These are phyloP conservation scores for Mucor velutinosus DNA, from an alignment of 371 early-diverging fungal species.

Conservation along the genomic window DNA sequence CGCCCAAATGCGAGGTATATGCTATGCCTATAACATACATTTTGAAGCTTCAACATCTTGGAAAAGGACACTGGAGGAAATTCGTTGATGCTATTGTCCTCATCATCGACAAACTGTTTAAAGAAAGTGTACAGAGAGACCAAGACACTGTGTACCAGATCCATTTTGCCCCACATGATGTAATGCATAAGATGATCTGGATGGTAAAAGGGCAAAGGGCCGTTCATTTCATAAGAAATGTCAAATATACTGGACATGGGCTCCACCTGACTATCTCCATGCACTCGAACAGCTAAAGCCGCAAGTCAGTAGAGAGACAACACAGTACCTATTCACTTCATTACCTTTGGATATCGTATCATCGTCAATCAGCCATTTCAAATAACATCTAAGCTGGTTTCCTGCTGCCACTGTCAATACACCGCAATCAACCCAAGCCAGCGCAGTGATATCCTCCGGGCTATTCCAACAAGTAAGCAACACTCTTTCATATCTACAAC, in stretches of 20 bases:
- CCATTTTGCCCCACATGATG: constrained; percentile 79
- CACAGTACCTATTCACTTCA: neutral
- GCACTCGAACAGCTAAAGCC: constrained; percentile 9
- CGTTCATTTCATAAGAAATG: constrained; percentile 56
- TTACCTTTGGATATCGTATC: constrained; percentile 42
- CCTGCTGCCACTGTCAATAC: constrained; percentile 66
- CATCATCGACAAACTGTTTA: constrained; percentile 50
- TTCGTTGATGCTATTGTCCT: constrained; percentile 37
- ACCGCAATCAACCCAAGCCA: constrained; percentile 72
- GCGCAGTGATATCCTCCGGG: constrained; percentile 45
- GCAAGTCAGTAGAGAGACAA: neutral
- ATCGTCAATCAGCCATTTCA: constrained; percentile 67
- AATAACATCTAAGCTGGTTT: constrained; percentile 57
- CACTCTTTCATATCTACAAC: neutral
- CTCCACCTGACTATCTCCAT: constrained; percentile 34
- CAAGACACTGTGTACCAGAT: constrained; percentile 64
- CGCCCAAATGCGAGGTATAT: too few species aligned
- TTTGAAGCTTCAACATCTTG: constrained; percentile 54
- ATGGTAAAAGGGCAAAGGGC: constrained; percentile 76
- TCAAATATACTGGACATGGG: constrained; percentile 60
- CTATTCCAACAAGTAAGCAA: constrained; percentile 9
- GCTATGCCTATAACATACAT: constrained; percentile 28
- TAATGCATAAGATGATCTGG: constrained; percentile 76
- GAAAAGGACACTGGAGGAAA: constrained; percentile 56
- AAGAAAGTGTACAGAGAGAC: constrained; percentile 53